A percentile compares a stretch with the other conserved stretches of the same genome.
Evolutionary conservation across 768 basidiomycete species (phyloP).

Genomic region (Tulasnella sp.): DNA sequence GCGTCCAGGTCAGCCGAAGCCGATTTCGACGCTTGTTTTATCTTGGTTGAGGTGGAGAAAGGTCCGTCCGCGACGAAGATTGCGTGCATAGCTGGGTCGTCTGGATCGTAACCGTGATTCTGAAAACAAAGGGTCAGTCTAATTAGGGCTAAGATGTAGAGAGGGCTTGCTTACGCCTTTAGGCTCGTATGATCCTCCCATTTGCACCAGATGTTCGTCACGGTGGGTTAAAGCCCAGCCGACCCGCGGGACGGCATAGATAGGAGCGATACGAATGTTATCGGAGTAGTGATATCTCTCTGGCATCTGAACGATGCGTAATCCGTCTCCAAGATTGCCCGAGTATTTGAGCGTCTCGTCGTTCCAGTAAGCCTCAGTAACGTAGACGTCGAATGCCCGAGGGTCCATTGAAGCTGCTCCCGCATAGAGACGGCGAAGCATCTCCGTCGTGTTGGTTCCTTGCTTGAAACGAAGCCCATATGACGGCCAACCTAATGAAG

Average conservation of each 20-base stretch:
- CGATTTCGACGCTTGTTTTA: conserved; percentile 37
- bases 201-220: conserved; percentile 49
- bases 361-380: conserved; percentile 39
- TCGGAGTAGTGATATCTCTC: conserved; percentile 69
- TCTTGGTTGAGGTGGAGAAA: conserved; percentile 54
- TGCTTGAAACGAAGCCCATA: conserved; percentile 76
- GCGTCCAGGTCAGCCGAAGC: background rate
- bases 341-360: background rate
- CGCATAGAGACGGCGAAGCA: conserved; percentile 52
- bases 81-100: conserved; percentile 72
- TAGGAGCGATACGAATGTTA: conserved; percentile 77
- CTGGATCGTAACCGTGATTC: conserved; percentile 91
- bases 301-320: conserved; percentile 63
- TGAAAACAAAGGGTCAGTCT: conserved; percentile 37
- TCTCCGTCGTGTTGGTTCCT: conserved; percentile 50
- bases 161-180: conserved; percentile 61
- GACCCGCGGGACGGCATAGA: conserved; percentile 78
- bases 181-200: conserved; percentile 46
- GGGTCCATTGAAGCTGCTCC: conserved; percentile 50
- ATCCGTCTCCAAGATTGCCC: background rate
- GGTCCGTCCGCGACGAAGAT: conserved; percentile 92
- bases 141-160: background rate
- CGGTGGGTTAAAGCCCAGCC: conserved; percentile 74
- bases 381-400: conserved; percentile 75
- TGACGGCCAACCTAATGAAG: conserved; percentile 68